phyloP scores from a whole-genome alignment of 73 alveolate species.

The Paramecium sexaurelia region DNA sequence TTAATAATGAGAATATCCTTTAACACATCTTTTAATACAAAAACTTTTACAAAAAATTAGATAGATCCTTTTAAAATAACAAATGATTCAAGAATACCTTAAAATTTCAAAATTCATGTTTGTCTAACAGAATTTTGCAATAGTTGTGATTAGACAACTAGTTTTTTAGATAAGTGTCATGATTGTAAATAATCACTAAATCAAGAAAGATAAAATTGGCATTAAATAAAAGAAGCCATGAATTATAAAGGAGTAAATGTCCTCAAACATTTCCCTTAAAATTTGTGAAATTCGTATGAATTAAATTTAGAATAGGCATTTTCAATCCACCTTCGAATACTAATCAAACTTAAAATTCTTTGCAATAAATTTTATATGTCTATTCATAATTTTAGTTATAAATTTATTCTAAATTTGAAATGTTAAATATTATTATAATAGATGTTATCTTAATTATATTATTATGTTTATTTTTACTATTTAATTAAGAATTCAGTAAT shows the following conservation, averaged over 20 bases:
- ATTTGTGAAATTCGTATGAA: not conserved
- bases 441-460: no score
- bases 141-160: not conserved
- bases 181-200: not conserved
- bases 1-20: conserved; percentile 74
- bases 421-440: no score
- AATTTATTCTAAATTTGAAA: no score
- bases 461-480: no score
- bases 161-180: not conserved
- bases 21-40: conserved; percentile 72
- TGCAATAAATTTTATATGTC: not conserved
- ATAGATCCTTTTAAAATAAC: conserved; percentile 24
- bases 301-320: not conserved
- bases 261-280: not conserved
- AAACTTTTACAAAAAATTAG: not conserved
- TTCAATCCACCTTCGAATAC: not conserved
- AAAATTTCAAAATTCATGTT: not conserved
- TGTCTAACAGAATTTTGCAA: conserved; percentile 8
- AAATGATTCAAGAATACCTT: conserved; percentile 41
- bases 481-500: no score
- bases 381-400: not conserved
- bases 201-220: not conserved
- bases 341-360: no score
- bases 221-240: not conserved
- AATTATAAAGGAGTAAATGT: not conserved